Percentiles rank a stretch among this genome's conserved stretches.
Conservation (phyloP, 129 eudicot genomes). For the Flaveria trinervia region DNA sequence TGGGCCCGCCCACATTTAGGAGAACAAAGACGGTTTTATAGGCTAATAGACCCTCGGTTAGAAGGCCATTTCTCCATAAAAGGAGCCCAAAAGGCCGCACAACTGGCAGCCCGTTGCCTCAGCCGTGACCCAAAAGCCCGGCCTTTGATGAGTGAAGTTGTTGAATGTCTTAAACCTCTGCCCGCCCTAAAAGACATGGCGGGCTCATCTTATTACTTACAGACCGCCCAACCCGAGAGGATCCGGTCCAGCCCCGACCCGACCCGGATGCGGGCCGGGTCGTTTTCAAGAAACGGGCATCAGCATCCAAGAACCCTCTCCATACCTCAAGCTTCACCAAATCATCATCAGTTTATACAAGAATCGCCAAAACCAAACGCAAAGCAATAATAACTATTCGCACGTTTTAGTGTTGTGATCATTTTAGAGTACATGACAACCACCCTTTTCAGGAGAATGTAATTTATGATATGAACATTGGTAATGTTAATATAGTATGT, state of each 20-base stretch:
- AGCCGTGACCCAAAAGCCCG: constrained; percentile 63
- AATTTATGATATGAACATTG: constrained; percentile 32
- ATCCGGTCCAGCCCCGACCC: constrained; percentile 55
- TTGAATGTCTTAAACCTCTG: constrained; percentile 52
- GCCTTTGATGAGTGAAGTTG: constrained; percentile 64
- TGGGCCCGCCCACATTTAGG: constrained; percentile 65
- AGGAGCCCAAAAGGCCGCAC: constrained; percentile 69
- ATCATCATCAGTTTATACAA: constrained; percentile 53
- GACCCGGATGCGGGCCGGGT: constrained; percentile 42
- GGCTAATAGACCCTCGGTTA: constrained; percentile 57
- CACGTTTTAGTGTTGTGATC: constrained; percentile 29
- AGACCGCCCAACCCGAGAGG: constrained; percentile 46
- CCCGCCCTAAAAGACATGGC: constrained; percentile 71
- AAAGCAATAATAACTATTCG: constrained; percentile 37
- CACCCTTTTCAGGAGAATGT: constrained; percentile 29
- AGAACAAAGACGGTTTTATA: constrained; percentile 50
- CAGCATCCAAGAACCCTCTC: constrained; percentile 73
- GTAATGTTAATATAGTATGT: constrained; percentile 32
- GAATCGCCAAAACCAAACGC: constrained; percentile 77
- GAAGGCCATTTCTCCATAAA: constrained; percentile 62
- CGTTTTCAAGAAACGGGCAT: constrained; percentile 64
- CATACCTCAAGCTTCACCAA: constrained; percentile 85
- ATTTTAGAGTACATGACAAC: constrained; percentile 19
- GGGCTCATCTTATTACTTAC: constrained; percentile 52
- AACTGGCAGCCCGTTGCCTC: constrained; percentile 61